Percentiles rank a stretch among this genome's conserved stretches.
Conservation (phyloP, 805 yeast genomes). For the Candida berthetii region DNA sequence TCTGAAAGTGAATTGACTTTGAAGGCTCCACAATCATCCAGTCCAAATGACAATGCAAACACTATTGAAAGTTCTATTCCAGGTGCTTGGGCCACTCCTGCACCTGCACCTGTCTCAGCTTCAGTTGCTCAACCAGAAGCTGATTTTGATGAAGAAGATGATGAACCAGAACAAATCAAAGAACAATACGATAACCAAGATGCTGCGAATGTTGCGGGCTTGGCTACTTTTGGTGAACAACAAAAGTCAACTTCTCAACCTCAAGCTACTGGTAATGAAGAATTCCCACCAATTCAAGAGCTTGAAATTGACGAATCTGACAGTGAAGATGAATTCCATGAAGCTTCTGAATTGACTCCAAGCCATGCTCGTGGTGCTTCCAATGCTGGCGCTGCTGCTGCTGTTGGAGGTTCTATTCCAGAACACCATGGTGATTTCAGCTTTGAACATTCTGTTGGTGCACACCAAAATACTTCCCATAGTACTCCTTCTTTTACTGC, state of each 20-base stretch:
- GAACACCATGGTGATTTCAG: neutral
- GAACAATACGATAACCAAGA: slow-evolving; percentile 35
- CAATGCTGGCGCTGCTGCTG: slow-evolving; percentile 10
- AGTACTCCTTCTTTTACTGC: slow-evolving; percentile 1
- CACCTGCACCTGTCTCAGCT: no score
- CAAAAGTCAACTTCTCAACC: no score
- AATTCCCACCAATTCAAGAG: slow-evolving; percentile 60
- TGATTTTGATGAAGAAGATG: neutral
- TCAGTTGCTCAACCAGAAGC: neutral
- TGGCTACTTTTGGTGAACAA: slow-evolving; percentile 38
- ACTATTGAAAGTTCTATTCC: slow-evolving; percentile 20
- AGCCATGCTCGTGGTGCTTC: slow-evolving; percentile 12
- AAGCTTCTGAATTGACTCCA: slow-evolving; percentile 29
- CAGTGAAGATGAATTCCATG: slow-evolving; percentile 33
- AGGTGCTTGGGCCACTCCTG: slow-evolving; percentile 19
- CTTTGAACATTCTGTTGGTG: slow-evolving; percentile 7
- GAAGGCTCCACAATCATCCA: slow-evolving; percentile 3
- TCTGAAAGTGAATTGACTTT: slow-evolving; percentile 11
- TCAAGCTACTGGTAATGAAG: slow-evolving; percentile 32
- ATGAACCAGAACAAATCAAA: slow-evolving; percentile 6
- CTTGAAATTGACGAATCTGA: slow-evolving; percentile 47
- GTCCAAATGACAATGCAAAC: slow-evolving; percentile 8
- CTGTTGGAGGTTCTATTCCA: neutral
- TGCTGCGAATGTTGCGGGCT: slow-evolving; percentile 49
- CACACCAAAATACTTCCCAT: slow-evolving; percentile 3